Conservation (phyloP, 108 stramenopile genomes). For the Nitzschia palea region DNA sequence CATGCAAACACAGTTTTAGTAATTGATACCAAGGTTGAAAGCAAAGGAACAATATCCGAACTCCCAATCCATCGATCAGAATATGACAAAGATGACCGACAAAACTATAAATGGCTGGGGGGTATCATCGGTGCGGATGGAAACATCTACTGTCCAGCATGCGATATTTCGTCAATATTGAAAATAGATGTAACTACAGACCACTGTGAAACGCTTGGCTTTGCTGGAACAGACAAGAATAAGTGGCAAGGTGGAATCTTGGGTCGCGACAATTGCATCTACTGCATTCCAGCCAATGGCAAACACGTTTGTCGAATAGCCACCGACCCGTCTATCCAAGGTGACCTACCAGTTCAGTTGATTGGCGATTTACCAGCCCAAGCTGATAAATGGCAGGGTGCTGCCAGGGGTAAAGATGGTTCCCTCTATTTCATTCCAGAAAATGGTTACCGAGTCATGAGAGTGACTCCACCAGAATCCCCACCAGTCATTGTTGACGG, state of each 20-base stretch:
- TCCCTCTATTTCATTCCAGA: constrained; percentile 82
- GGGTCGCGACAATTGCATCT: constrained; percentile 70
- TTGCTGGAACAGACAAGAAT: constrained; percentile 61
- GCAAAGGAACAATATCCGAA: constrained; percentile 35
- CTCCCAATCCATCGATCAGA: constrained; percentile 53
- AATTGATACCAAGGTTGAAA: constrained; percentile 58
- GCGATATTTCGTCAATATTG: constrained; percentile 65
- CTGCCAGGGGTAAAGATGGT: constrained; percentile 66
- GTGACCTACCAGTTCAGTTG: constrained; percentile 45
- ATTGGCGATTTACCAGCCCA: constrained; percentile 58
- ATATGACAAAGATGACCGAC: constrained; percentile 49
- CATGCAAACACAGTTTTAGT: constrained; percentile 65
- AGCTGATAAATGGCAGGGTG: constrained; percentile 87
- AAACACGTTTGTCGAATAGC: constrained; percentile 64
- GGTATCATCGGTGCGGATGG: constrained; percentile 74
- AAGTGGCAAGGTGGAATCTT: constrained; percentile 86
- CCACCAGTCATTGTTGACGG: constrained; percentile 32
- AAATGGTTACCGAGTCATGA: constrained; percentile 68
- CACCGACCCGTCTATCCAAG: constrained; percentile 32
- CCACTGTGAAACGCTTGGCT: constrained; percentile 48
- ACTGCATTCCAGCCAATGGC: constrained; percentile 74
- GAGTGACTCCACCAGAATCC: constrained; percentile 53
- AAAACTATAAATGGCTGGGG: constrained; percentile 85
- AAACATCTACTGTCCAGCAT: constrained; percentile 82
- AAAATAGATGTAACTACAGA: constrained; percentile 44